Percentiles rank a stretch among this genome's conserved stretches.
phyloP scores from a whole-genome alignment of 305 asterid species.

The Fraxinus baroniana region DNA sequence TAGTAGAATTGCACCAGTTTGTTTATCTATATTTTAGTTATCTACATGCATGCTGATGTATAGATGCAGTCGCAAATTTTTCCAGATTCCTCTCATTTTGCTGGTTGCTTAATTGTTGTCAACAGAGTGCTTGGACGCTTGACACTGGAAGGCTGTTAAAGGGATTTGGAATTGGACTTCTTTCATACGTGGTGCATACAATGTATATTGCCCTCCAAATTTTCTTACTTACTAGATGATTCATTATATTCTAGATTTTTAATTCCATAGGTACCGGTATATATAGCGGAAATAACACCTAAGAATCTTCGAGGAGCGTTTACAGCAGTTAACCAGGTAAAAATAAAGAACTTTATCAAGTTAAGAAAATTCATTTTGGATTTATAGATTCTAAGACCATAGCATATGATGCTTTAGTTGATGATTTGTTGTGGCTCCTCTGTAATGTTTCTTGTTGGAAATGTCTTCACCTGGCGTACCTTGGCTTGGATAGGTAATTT shows the following conservation, averaged over 20 bases:
- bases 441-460: conserved; percentile 49
- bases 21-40: not conserved
- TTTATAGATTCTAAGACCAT: conserved; percentile 17
- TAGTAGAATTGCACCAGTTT: not conserved
- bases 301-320: conserved; percentile 81
- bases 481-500: conserved; percentile 52
- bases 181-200: conserved; percentile 60
- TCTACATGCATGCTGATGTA: not conserved
- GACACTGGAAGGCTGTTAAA: conserved; percentile 69
- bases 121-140: conserved; percentile 72
- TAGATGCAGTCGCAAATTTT: not conserved
- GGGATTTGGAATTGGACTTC: conserved; percentile 75
- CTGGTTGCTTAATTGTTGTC: conserved; percentile 19
- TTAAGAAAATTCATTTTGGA: not conserved
- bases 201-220: conserved; percentile 14
- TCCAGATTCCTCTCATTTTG: not conserved
- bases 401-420: conserved; percentile 35
- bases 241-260: conserved; percentile 21
- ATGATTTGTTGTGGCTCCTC: conserved; percentile 60
- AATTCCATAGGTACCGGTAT: conserved; percentile 69
- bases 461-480: conserved; percentile 52
- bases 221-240: not conserved
- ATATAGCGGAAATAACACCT: conserved; percentile 88
- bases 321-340: conserved; percentile 82
- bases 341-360: not conserved